These are phyloP conservation scores for Discostella stelligera DNA, from an alignment of 352 stramenopile species.

Conservation along the genomic window DNA sequence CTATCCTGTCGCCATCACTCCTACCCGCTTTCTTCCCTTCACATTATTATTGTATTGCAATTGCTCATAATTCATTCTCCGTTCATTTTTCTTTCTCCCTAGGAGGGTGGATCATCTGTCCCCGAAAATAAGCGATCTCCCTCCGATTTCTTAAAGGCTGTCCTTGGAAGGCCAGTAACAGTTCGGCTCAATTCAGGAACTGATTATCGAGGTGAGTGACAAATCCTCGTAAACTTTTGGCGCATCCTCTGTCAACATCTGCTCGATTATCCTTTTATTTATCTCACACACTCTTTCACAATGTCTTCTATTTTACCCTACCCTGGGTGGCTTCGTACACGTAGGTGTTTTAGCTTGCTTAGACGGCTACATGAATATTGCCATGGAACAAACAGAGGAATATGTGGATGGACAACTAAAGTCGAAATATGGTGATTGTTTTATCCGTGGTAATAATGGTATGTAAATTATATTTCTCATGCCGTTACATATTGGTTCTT, in stretches of 20 bases:
- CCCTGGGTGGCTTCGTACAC: not conserved
- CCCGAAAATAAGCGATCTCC: constrained; percentile 68
- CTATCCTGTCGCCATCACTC: not conserved
- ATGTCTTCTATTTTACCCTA: not conserved
- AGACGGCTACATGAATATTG: constrained; percentile 99
- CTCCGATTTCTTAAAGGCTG: constrained; percentile 83
- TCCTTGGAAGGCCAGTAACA: constrained; percentile 92
- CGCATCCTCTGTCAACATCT: no score
- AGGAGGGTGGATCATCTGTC: constrained; percentile 6
- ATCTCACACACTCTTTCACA: not conserved
- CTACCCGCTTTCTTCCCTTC: no score
- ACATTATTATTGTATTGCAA: no score
- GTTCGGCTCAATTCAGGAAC: constrained; percentile 99
- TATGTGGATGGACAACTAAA: constrained; percentile 99
- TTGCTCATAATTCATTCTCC: constrained; percentile 3
- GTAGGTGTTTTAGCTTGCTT: constrained; percentile 97
- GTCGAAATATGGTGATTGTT: constrained; percentile 99
- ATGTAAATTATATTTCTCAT: constrained; percentile 17
- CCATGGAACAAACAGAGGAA: constrained; percentile 99
- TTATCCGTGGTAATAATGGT: constrained; percentile 99
- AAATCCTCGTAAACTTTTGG: not conserved
- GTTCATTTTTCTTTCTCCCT: constrained; percentile 3
- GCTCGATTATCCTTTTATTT: no score
- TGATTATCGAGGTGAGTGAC: constrained; percentile 90
- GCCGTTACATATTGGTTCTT: not conserved